Evolutionary conservation across 768 basidiomycete genomes (phyloP), one percentile per base, ranked within the genome.

Genomic region (Russula brevipes): DNA sequence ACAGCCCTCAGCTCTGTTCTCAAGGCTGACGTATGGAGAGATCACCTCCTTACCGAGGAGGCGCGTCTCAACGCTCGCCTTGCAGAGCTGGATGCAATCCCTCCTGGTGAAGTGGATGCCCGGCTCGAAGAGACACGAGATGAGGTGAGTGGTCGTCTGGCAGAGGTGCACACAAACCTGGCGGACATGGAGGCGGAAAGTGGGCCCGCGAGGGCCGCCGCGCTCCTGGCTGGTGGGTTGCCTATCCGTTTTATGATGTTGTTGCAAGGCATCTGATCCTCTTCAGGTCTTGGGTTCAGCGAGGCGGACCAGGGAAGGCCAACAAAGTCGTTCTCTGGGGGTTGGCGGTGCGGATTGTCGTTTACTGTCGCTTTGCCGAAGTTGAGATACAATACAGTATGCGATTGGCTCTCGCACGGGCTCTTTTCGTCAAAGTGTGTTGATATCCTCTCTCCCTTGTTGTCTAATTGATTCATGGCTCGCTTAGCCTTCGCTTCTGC

Each of bases 1-100:
- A 78, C 79, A 1, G 97, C 97, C 3, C 80, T 99, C 47, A 90
- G 94, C 24, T 94, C 95, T 1, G 97, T 99, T 24, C 81, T 99
- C n/a, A 94, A 95, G 73, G 97, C 97, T n/a, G 97, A 99, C 72
- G 97, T 99, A 38, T 98, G 97, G 94, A 82, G 96, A 72, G 94
- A 96, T 70, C 89, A 92, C 67, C 79, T 98, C 17, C 75, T 97
- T 54, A 88, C 86, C 59, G 94, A 99, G 71, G 95, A 98, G 74
- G 76, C 76, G 0, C 75, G 80, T 24, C 78, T 98, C 50, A 94
- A 95, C 69, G 81, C 81, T 0, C 82, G 83, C 65, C 81, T 98
- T 2, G 75, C 82, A 0, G 83, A 81, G 63, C 79, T 96, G 12
- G 94, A 97, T 73, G 74, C 30, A 85, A 89, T 69, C 81, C 84